A percentile compares a stretch with the other conserved stretches of the same genome.
Evolutionary conservation across 352 stramenopile genomes (phyloP).

Genomic region (Blastocystis hominis): DNA sequence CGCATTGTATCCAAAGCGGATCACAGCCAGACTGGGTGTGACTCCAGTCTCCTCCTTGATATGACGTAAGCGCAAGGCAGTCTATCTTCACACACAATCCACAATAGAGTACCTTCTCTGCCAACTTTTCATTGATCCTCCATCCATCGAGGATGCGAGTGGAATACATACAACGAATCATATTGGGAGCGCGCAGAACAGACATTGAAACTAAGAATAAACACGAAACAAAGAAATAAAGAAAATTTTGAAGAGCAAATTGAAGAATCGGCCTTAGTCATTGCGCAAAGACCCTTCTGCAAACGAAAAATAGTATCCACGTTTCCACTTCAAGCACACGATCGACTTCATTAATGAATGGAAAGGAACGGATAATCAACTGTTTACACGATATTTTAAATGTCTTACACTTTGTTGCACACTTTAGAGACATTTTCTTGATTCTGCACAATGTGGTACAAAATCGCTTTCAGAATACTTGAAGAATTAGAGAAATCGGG

Average conservation of each 20-base stretch:
- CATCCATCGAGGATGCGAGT: conserved; percentile 46
- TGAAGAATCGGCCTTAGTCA: background rate
- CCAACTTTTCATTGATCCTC: conserved; percentile 10
- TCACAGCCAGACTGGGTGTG: conserved; percentile 3
- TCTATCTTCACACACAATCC: background rate
- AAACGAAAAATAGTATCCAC: background rate
- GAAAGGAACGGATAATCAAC: too few species aligned
- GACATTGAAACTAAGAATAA: background rate
- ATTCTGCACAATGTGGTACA: too few species aligned
- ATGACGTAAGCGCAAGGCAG: conserved; percentile 12
- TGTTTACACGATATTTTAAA: too few species aligned
- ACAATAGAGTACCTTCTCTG: background rate
- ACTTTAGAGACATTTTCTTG: too few species aligned
- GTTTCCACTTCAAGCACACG: background rate
- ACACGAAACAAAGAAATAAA: conserved; percentile 9
- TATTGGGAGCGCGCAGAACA: background rate
- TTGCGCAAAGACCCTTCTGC: background rate
- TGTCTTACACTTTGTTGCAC: too few species aligned
- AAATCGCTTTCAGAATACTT: too few species aligned
- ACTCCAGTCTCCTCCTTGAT: conserved; percentile 52
- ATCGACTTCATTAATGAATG: too few species aligned
- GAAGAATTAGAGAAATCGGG: too few species aligned
- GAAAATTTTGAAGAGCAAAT: background rate
- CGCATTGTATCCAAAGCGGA: conserved; percentile 51
- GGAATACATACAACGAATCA: conserved; percentile 15